Percentiles rank a stretch among this genome's conserved stretches.
Evolutionary conservation across 257 asterid species (phyloP).

Genomic region (Solanum dulcamara): DNA sequence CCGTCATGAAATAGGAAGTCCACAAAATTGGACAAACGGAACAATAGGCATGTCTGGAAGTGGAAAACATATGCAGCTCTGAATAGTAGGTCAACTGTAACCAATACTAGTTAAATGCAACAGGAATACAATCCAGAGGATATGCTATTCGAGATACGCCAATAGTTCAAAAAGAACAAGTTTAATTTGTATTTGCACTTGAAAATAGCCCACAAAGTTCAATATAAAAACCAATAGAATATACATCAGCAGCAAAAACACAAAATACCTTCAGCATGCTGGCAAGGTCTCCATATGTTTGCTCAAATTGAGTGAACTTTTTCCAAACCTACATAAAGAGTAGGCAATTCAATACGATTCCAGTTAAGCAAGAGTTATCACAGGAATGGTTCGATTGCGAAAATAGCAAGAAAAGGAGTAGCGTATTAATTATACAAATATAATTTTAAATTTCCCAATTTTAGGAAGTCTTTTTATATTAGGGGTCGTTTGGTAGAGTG

Average conservation of each 20-base stretch:
- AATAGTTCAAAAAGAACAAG: background rate
- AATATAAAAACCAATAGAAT: background rate
- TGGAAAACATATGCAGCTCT: background rate
- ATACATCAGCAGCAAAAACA: background rate
- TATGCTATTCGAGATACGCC: background rate
- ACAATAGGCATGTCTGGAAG: background rate
- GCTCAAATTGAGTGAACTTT: conserved; percentile 76
- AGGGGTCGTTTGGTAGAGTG: too few species aligned
- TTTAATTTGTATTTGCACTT: background rate
- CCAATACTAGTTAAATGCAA: background rate
- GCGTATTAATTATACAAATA: background rate
- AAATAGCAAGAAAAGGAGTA: background rate
- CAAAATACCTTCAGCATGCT: conserved; percentile 84
- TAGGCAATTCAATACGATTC: background rate
- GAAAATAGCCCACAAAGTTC: background rate
- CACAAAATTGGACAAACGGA: background rate
- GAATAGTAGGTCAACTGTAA: background rate
- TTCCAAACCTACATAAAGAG: conserved; percentile 73
- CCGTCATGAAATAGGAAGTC: background rate
- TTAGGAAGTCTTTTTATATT: background rate
- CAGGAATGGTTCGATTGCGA: background rate
- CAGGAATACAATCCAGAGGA: background rate
- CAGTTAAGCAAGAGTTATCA: background rate
- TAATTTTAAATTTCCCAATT: background rate
- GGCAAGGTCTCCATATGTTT: conserved; percentile 91